A percentile compares a stretch with the other conserved stretches of the same genome.
phyloP scores from a whole-genome alignment of 2,329 filamentous ascomycete genomes.

The Phialocephala subalpina region DNA sequence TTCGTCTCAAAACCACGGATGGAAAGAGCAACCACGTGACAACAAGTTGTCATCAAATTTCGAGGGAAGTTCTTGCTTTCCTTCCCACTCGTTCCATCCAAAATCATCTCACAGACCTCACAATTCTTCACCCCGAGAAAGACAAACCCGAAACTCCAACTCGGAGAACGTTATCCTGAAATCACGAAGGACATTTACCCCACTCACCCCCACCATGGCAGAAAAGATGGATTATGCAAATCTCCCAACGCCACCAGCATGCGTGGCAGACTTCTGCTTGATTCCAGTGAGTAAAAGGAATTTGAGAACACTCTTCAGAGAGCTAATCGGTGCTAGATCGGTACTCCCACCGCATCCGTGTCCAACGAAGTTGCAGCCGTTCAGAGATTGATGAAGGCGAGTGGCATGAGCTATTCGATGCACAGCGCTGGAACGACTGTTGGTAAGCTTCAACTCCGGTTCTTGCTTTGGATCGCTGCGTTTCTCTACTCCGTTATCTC shows the following conservation, averaged over 20 bases:
- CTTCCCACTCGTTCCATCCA: too few relatives aligned
- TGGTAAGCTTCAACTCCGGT: constrained; percentile 60
- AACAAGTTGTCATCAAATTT: too few relatives aligned
- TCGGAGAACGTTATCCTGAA: neutral
- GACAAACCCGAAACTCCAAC: neutral
- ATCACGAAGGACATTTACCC: neutral
- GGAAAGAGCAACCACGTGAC: too few relatives aligned
- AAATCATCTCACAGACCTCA: too few relatives aligned
- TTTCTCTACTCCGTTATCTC: neutral
- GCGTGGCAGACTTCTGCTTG: constrained; percentile 90
- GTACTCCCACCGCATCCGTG: constrained; percentile 79
- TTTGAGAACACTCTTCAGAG: neutral
- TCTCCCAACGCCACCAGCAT: constrained; percentile 71
- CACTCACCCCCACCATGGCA: constrained; percentile 12
- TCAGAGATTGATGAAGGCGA: constrained; percentile 82
- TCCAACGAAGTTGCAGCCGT: constrained; percentile 88
- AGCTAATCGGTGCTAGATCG: constrained; percentile 62
- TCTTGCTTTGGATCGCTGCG: neutral
- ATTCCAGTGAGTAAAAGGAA: constrained; percentile 68
- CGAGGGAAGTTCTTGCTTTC: too few relatives aligned
- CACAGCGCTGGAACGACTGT: constrained; percentile 94
- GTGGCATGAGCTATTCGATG: constrained; percentile 85
- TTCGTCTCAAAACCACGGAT: too few relatives aligned
- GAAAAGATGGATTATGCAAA: constrained; percentile 31
- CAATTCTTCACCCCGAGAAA: too few relatives aligned